A percentile compares a stretch with the other conserved stretches of the same genome.
Evolutionary conservation across 208 protist species (phyloP).

Genomic region (Leishmania braziliensis): DNA sequence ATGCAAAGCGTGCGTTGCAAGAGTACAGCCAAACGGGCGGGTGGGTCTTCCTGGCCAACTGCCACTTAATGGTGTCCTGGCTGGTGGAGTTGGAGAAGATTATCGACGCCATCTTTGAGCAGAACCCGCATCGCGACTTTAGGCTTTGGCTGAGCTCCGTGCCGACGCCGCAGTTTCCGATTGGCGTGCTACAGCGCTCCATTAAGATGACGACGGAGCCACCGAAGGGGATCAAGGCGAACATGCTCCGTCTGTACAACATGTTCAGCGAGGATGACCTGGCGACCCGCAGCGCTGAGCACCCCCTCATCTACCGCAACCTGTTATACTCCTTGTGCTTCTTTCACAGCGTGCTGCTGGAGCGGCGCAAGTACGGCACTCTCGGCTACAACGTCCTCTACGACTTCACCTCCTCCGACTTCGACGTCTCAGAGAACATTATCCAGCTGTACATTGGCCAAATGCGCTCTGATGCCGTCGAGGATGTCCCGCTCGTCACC

Average conservation of each 20-base stretch:
- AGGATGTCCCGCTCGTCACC: conserved; percentile 96
- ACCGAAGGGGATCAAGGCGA: conserved; percentile 97
- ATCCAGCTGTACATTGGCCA: conserved; percentile 88
- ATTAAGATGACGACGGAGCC: conserved; percentile 99
- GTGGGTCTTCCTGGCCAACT: conserved; percentile 99
- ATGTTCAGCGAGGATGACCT: conserved; percentile 93
- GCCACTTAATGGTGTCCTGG: conserved; percentile 98
- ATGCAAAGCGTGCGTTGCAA: conserved; percentile 93
- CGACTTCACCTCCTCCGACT: conserved; percentile 99
- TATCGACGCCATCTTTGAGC: conserved; percentile 91
- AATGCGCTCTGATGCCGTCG: conserved; percentile 68
- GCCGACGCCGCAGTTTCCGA: conserved; percentile 96
- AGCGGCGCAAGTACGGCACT: conserved; percentile 98
- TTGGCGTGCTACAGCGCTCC: conserved; percentile 95
- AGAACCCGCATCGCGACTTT: conserved; percentile 96
- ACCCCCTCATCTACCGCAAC: conserved; percentile 94
- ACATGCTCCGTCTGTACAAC: conserved; percentile 97
- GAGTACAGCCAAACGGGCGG: conserved; percentile 93
- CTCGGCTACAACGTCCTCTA: conserved; percentile 99
- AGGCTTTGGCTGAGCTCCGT: conserved; percentile 98
- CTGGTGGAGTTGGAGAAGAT: conserved; percentile 97
- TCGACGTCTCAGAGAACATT: conserved; percentile 95
- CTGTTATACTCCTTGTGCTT: conserved; percentile 97
- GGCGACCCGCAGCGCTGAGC: conserved; percentile 53
- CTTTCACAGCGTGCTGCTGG: conserved; percentile 98